phyloP scores from a whole-genome alignment of 2,329 filamentous ascomycete genomes.

The Exophiala sp. region DNA sequence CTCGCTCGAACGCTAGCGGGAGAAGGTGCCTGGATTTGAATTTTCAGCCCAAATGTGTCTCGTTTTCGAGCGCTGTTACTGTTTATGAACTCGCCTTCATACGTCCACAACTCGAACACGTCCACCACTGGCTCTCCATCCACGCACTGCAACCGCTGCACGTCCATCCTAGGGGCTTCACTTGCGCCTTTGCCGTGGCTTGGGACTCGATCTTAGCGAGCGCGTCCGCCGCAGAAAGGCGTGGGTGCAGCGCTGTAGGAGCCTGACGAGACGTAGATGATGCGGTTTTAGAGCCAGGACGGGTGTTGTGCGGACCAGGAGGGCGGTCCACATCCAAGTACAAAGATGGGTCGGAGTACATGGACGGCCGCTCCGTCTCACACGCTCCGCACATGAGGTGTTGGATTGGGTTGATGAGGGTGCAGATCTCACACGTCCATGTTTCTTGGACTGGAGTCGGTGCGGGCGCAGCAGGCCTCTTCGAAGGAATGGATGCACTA shows the following conservation, averaged over 20 bases:
- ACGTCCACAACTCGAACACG: conserved; percentile 56
- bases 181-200: conserved; percentile 46
- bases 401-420: conserved; percentile 58
- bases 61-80: too few species aligned
- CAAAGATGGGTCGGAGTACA: conserved; percentile 32
- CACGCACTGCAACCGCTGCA: conserved; percentile 58
- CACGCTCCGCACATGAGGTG: conserved; percentile 62
- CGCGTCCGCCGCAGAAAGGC: conserved; percentile 36
- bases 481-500: neutral
- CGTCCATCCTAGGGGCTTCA: conserved; percentile 55
- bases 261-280: conserved; percentile 6
- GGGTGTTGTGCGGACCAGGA: neutral
- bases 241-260: conserved; percentile 20
- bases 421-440: conserved; percentile 62
- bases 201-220: conserved; percentile 40
- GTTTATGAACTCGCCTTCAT: conserved; percentile 52
- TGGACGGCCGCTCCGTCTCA: conserved; percentile 50
- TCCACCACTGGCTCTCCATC: conserved; percentile 65
- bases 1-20: too few species aligned
- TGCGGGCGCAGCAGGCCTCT: neutral
- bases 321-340: neutral
- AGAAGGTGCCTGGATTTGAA: too few species aligned
- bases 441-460: conserved; percentile 32
- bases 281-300: conserved; percentile 8
- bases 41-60: too few species aligned